A percentile compares a stretch with the other conserved stretches of the same genome.
Evolutionary conservation across 2,329 filamentous ascomycete species (phyloP).

Genomic region (Trichoderma sp.): DNA sequence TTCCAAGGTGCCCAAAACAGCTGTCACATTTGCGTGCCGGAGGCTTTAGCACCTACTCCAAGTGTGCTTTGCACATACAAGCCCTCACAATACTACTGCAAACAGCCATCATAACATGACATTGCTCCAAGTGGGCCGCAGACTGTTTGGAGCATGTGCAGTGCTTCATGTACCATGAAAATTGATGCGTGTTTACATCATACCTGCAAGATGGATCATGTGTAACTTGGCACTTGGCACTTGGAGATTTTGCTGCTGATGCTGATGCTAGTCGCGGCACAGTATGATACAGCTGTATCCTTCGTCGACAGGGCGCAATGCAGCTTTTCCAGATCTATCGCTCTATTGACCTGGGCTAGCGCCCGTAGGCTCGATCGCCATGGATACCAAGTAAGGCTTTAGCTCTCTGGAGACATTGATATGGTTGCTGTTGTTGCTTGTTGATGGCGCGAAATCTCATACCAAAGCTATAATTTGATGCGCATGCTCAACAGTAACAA

Average conservation of each 20-base stretch:
- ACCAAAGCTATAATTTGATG: not conserved
- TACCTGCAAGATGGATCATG: not conserved
- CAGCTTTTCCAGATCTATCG: not conserved
- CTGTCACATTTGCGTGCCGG: slow-evolving; percentile 5
- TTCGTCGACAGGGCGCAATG: slow-evolving; percentile 7
- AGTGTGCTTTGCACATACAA: not conserved
- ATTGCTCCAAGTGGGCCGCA: not conserved
- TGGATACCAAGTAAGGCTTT: not conserved
- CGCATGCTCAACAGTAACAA: not conserved
- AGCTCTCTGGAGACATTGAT: not conserved
- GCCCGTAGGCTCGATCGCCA: not conserved
- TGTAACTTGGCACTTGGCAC: slow-evolving; percentile 4
- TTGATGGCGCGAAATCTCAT: not conserved
- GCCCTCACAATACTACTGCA: not conserved
- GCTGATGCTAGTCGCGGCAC: not conserved
- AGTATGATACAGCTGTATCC: not conserved
- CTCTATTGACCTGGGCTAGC: not conserved
- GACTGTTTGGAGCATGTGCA: not conserved
- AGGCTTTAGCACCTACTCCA: not conserved
- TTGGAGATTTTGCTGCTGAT: not conserved
- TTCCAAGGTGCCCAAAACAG: not conserved
- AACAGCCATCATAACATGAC: not conserved
- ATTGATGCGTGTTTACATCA: not conserved
- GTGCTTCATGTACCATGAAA: not conserved
- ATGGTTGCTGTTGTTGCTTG: not conserved